These are phyloP conservation scores for Aureobasidium mangrovei DNA, from an alignment of 2,329 filamentous ascomycete genomes.

Conservation along the genomic window DNA sequence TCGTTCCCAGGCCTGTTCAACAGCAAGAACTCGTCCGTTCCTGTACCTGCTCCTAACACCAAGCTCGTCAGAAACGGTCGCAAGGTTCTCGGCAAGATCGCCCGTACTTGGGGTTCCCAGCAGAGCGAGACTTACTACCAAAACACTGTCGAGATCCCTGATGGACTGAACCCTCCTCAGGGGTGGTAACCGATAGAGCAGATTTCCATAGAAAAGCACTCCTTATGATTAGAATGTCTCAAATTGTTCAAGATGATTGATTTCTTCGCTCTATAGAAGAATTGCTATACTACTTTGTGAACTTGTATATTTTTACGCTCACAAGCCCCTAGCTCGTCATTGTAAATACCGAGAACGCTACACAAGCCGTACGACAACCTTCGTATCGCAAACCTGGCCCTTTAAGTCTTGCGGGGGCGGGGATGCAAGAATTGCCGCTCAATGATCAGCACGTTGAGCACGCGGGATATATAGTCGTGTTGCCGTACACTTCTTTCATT, in stretches of 20 bases:
- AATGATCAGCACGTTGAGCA: neutral
- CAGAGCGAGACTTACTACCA: constrained; percentile 23
- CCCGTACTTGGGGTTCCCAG: constrained; percentile 18
- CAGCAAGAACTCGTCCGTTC: constrained; percentile 18
- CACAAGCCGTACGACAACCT: too few relatives aligned
- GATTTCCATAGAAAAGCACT: neutral
- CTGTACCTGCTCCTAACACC: constrained; percentile 26
- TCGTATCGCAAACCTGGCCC: neutral
- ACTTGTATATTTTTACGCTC: too few relatives aligned
- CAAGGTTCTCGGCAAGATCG: constrained; percentile 25
- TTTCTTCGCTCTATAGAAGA: too few relatives aligned
- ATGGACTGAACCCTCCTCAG: constrained; percentile 27
- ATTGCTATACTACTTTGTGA: too few relatives aligned
- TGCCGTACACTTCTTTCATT: neutral
- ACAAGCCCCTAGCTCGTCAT: too few relatives aligned
- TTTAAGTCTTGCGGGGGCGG: constrained; percentile 2
- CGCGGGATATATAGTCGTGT: constrained; percentile 3
- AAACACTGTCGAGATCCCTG: constrained; percentile 24
- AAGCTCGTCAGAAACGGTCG: constrained; percentile 22
- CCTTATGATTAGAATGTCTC: too few relatives aligned
- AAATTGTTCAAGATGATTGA: too few relatives aligned
- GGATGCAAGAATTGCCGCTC: neutral
- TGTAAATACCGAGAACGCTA: too few relatives aligned
- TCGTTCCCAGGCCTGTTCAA: constrained; percentile 29
- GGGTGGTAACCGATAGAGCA: constrained; percentile 17